Base-by-base conservation (phyloP, 2,329 filamentous ascomycete genomes). In the Didymella arachidicola region DNA sequence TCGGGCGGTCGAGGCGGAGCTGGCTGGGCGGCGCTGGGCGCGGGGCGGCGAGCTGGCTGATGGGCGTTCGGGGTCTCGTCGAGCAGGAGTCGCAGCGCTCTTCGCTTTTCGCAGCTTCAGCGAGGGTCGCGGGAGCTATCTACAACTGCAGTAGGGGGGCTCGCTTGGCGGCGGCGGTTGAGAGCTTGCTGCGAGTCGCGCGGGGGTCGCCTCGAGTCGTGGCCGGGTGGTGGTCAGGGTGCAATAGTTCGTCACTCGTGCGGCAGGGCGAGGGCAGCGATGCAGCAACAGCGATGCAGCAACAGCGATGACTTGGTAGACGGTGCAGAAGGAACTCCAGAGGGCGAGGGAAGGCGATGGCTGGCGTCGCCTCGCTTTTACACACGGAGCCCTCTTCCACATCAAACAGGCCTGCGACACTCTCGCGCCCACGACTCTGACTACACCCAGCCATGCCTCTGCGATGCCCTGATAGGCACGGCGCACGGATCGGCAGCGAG, bases 131-230 rank as follows among this genome's bases (percentile, higher is more conserved):
- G 65, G 65, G 59, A 70, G 70, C 67, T 69, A 59, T 70, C 66
- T 50, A 22, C 41, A 43, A 43, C 39, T 73, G 72, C 70, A 72
- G 72, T 64, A 68, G 68, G 72, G 67, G 70, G 64, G 66, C 68
- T 72, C 62, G 72, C 73, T 74, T 75, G 73, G 72, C 72, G 52
- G 49, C 49, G 60, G 65, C 67, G 67, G 53, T 46, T 55, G 52
- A 54, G 52, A 54, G 52, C 52, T 54, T 54, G 52, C 52, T 47
- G 71, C 66, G 62, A 68, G 64, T 59, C 53, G 44, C 30, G 54
- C 54, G 53, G 63, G 65, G 50, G 50, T 46, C 50, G 59, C 60
- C 19, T 62, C 58, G 62, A 57, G 53, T 58, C 60, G 61, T 63
- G 63, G 60, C 47, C 54, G 39, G 46, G 42, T 6, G 41, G 47